These are phyloP conservation scores for Xylariales sp. DNA, from an alignment of 2,329 filamentous ascomycete genomes.

Conservation along the genomic window DNA sequence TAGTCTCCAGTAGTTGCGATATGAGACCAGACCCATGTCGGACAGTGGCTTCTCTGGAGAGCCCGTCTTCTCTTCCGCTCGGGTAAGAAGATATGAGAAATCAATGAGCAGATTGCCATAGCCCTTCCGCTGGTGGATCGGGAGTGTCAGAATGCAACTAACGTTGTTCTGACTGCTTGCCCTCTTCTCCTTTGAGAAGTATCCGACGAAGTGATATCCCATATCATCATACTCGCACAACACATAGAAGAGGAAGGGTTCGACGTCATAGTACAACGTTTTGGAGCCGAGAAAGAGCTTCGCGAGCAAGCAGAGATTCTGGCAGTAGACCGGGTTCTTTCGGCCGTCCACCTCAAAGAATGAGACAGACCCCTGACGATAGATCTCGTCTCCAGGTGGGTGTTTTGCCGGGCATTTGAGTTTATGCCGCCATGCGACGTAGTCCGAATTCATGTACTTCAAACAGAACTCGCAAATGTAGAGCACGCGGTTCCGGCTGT, in stretches of 20 bases:
- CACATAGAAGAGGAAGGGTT: constrained; percentile 95
- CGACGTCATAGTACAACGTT: constrained; percentile 95
- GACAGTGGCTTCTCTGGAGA: constrained; percentile 96
- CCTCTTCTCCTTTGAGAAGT: constrained; percentile 98
- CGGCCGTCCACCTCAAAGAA: constrained; percentile 98
- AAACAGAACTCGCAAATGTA: constrained; percentile 99
- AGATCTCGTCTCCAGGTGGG: constrained; percentile 96
- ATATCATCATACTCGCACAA: constrained; percentile 90
- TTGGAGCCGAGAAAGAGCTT: constrained; percentile 99
- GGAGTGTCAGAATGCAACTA: constrained; percentile 91
- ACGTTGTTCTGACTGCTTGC: constrained; percentile 95
- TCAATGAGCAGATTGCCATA: constrained; percentile 97
- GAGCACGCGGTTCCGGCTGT: constrained; percentile 92
- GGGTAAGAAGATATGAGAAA: constrained; percentile 93
- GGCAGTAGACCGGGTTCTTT: constrained; percentile 97
- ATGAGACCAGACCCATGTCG: constrained; percentile 96
- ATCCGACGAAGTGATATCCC: constrained; percentile 96
- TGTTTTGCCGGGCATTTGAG: constrained; percentile 95
- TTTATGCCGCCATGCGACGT: constrained; percentile 96
- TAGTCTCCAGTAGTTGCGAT: constrained; percentile 94
- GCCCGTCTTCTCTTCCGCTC: constrained; percentile 88
- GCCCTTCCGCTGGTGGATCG: constrained; percentile 94
- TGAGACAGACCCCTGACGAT: constrained; percentile 82
- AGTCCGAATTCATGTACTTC: constrained; percentile 99
- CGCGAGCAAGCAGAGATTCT: constrained; percentile 91